phyloP scores from a whole-genome alignment of 805 yeast genomes.

The Ogataea pilisensis region DNA sequence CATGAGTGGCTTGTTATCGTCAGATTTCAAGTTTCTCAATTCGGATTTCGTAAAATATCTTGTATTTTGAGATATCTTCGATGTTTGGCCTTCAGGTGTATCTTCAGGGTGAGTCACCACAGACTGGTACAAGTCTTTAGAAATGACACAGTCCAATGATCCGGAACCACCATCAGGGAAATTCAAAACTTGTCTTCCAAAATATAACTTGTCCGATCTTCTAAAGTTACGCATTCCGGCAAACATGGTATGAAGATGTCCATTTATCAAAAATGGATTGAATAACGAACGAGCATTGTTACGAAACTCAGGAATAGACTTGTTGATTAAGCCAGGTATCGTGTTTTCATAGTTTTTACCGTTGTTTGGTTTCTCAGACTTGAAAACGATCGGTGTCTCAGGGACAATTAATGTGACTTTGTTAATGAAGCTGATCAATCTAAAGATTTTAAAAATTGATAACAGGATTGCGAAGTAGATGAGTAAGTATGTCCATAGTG shows the following conservation, averaged over 20 bases:
- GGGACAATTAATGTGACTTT: constrained; percentile 8
- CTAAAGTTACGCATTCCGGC: constrained; percentile 53
- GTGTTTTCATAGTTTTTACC: constrained; percentile 4
- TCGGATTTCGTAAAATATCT: constrained; percentile 49
- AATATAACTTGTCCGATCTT: constrained; percentile 53
- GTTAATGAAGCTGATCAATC: constrained; percentile 10
- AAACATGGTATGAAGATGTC: constrained; percentile 73
- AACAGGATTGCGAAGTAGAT: constrained; percentile 2
- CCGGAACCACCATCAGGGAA: constrained; percentile 67
- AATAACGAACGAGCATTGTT: constrained; percentile 48
- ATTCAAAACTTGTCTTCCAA: constrained; percentile 64
- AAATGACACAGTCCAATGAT: constrained; percentile 69
- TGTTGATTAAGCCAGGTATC: constrained; percentile 20
- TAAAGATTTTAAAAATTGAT: not conserved
- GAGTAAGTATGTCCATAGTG: constrained; percentile 11
- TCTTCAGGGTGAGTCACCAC: constrained; percentile 17
- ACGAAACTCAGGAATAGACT: constrained; percentile 38
- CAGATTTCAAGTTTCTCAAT: constrained; percentile 26
- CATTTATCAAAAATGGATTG: constrained; percentile 64
- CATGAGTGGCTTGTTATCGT: constrained; percentile 50
- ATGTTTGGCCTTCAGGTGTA: constrained; percentile 35
- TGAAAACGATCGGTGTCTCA: constrained; percentile 8
- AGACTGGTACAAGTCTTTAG: constrained; percentile 27
- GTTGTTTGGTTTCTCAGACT: not conserved
- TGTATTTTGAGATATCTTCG: constrained; percentile 45